Evolutionary conservation across 2,329 filamentous ascomycete genomes (phyloP), one percentile per base, ranked within the genome.

Genomic region (Tothia fuscella): DNA sequence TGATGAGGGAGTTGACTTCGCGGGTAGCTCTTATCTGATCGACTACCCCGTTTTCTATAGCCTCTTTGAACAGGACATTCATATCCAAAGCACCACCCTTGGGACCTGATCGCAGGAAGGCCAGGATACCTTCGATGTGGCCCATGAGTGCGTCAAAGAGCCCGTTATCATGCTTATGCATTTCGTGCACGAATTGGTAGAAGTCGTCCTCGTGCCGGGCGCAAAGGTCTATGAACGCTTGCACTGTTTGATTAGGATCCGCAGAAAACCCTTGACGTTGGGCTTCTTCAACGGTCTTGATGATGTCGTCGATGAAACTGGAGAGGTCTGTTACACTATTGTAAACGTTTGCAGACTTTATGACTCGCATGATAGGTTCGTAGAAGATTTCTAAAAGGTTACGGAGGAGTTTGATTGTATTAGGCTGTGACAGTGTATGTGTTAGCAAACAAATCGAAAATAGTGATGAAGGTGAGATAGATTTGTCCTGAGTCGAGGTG

Each of bases 351-450:
- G 91, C 91, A 16, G 88, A 94, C 64, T 96, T 98, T 71, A 98
- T 98, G 0, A 98, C 91, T 36, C 91, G 76, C 13, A 98, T 86
- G 17, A 98, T 77, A 0, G 91, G 91, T 58, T 98, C 91, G 63
- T 98, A 98, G 66, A 98, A 98, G 57, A 98, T 96, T 25, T 87
- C 93, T 60, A 98, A 96, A 19, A 98, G 72, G 55, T 98, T 91
- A 36, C 87, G 78, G 72, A 98, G 91, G 21, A 98, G 72, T 56
- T 93, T 82, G n/a, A 98, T 70, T 0, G 91, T 96, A n/a, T 89
- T 88, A 0, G 91, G 86, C 65, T 68, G 39, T 44, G 10, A 20
- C 21, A 5, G 25, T n/a, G n/a, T n/a, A 17, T 3, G 1, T 29
- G 49, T 58, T 47, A 56, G 55, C 40, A n/a, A n/a, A n/a, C n/a